Conservation (phyloP, 352 stramenopile species). For the Globisporangium acanthophoron region DNA sequence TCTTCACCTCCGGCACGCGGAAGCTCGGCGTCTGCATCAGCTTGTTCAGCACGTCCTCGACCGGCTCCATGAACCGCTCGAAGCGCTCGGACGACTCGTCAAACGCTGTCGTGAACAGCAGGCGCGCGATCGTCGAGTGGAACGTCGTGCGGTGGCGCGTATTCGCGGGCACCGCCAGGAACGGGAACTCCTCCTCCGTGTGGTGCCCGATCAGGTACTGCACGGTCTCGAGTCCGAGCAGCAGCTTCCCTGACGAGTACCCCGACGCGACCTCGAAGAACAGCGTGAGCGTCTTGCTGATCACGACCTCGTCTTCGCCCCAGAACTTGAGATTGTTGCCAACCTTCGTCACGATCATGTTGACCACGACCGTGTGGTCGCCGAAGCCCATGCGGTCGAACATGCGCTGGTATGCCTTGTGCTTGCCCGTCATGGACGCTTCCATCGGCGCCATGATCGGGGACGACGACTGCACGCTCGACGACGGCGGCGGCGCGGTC, state of each 20-base stretch:
- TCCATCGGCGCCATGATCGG: constrained; percentile 80
- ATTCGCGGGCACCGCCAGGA: constrained; percentile 92
- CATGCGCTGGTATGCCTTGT: constrained; percentile 96
- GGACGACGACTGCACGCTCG: constrained; percentile 47
- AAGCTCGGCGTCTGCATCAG: constrained; percentile 76
- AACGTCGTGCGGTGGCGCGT: constrained; percentile 96
- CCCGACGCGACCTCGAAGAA: constrained; percentile 97
- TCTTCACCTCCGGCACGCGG: constrained; percentile 65
- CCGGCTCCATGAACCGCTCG: constrained; percentile 95
- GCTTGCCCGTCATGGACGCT: constrained; percentile 83
- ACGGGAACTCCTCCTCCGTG: constrained; percentile 96
- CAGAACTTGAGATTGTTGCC: constrained; percentile 99
- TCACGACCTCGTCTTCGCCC: constrained; percentile 94
- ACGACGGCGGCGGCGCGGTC: constrained; percentile 52
- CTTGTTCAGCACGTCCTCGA: constrained; percentile 80
- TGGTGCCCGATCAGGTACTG: constrained; percentile 97
- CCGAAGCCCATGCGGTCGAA: constrained; percentile 97
- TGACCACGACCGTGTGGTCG: constrained; percentile 96
- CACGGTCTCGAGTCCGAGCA: constrained; percentile 96
- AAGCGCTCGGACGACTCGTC: constrained; percentile 93
- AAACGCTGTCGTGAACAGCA: constrained; percentile 94
- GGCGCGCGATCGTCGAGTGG: constrained; percentile 94
- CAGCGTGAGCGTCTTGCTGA: constrained; percentile 94
- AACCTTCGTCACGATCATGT: constrained; percentile 98
- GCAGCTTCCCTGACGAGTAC: constrained; percentile 96